Conservation (phyloP, 306 rosid genomes). For the Lathyrus oleraceus region DNA sequence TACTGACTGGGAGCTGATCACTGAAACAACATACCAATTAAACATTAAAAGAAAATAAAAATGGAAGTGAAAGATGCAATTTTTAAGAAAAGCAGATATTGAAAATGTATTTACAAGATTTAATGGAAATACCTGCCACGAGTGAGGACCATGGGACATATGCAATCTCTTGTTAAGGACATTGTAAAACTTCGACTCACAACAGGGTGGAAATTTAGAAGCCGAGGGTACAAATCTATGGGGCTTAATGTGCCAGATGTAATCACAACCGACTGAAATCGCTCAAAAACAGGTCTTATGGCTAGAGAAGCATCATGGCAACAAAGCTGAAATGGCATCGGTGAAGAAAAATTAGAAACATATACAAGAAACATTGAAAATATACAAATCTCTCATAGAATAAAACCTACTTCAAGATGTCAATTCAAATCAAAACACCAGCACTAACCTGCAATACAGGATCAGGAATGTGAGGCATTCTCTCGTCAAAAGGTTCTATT, state of each 20-base stretch:
- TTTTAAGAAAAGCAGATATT: constrained; percentile 19
- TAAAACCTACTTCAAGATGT: constrained; percentile 3
- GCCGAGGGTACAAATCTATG: constrained; percentile 89
- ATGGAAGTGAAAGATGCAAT: not conserved
- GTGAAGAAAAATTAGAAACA: constrained; percentile 24
- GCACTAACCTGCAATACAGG: constrained; percentile 84
- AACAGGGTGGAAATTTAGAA: constrained; percentile 91
- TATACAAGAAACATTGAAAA: constrained; percentile 9
- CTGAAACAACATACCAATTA: constrained; percentile 52
- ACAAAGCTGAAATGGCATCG: constrained; percentile 69
- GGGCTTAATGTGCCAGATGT: constrained; percentile 98
- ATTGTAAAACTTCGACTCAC: constrained; percentile 96
- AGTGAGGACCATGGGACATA: constrained; percentile 99
- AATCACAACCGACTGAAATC: constrained; percentile 92
- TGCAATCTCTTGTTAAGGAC: constrained; percentile 97
- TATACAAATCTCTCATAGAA: not conserved
- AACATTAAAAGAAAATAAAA: constrained; percentile 17
- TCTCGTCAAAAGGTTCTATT: constrained; percentile 92
- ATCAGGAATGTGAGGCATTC: constrained; percentile 99
- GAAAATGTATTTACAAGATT: constrained; percentile 7
- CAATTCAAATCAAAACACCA: constrained; percentile 21
- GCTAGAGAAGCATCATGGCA: constrained; percentile 99
- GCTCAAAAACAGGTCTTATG: constrained; percentile 90
- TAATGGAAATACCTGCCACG: constrained; percentile 78
- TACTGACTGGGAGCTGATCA: constrained; percentile 95